Conservation (phyloP, 108 stramenopile genomes). For the Conticribra guillardii region DNA sequence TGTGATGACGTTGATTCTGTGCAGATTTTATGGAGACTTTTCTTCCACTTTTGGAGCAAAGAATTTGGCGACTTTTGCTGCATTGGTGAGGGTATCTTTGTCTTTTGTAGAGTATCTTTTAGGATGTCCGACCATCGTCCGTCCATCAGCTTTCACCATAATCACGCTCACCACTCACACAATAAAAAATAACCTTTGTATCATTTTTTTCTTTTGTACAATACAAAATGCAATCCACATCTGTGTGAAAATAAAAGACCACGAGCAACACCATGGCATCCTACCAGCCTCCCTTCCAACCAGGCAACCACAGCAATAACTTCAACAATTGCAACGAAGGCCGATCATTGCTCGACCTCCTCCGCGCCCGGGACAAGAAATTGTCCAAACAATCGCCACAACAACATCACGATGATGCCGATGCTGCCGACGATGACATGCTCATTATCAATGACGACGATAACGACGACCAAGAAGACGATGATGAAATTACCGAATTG, state of each 20-base stretch:
- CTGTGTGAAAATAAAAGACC: too few relatives aligned
- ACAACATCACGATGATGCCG: background rate
- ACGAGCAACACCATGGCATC: background rate
- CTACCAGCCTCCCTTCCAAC: background rate
- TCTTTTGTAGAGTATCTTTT: too few relatives aligned
- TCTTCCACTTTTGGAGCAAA: too few relatives aligned
- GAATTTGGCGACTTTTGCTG: too few relatives aligned
- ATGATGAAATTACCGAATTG: background rate
- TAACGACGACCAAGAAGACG: background rate
- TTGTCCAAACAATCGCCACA: background rate
- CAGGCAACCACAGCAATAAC: background rate
- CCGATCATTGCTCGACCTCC: background rate
- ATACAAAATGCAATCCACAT: too few relatives aligned
- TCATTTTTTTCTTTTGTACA: too few relatives aligned
- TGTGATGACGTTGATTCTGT: too few relatives aligned
- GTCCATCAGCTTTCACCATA: too few relatives aligned
- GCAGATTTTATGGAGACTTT: too few relatives aligned
- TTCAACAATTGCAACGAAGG: background rate
- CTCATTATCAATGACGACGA: background rate
- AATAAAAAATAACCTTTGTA: background rate
- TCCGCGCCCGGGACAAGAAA: background rate
- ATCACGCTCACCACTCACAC: too few relatives aligned
- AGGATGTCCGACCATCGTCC: too few relatives aligned
- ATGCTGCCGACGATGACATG: background rate
- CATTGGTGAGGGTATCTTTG: too few relatives aligned